Evolutionary conservation across 176 grass and related monocot species (phyloP), one percentile per base, ranked within the genome.

Genomic region (Oryza coarctata): DNA sequence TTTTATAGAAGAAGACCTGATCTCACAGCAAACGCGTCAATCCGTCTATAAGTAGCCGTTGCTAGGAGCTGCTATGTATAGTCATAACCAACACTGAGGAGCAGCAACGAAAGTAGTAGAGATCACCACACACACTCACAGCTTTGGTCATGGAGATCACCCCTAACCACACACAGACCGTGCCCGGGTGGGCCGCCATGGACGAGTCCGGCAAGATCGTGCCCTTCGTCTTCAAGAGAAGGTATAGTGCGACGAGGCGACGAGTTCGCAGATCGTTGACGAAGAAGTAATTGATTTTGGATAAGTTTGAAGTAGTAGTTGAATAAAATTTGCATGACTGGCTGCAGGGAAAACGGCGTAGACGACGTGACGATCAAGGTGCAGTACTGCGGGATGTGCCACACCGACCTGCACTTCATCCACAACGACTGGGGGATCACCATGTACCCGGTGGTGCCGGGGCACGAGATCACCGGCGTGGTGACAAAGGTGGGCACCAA

Each of bases 391-490:
- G 94, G 94, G 3, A 92, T 97, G 87, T 97, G 94, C 92, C 94
- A 94, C 86, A 94, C 90, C 0, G 94, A 97, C 86, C 80, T 97
- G 20, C 94, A 97, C 78, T 80, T 89, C 78, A 70, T 89, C 52
- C 75, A 75, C 2, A 92, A 97, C 68, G 90, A 97, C 73, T 97
- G 94, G 94, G 94, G 94, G 60, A 94, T 94, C 83, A 94, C 92
- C 74, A 89, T 85, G 85, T 97, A 91, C 80, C 94, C 92, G 0
- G 12, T 97, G 1, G 94, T 97, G 0, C 94, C 94, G 0, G 94
- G 94, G 3, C 94, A 97, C 77, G 94, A 97, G 87, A 94, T 97
- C 76, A 94, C 94, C 12, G 94, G 94, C 50, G 28, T 92, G 1
- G 78, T 97, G 28, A 90, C 80, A 18, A 89, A 78, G 76, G 83